Evolutionary conservation across 148 eudicot species (phyloP), one percentile per base, ranked within the genome.

Genomic region (Oxyria digyna): DNA sequence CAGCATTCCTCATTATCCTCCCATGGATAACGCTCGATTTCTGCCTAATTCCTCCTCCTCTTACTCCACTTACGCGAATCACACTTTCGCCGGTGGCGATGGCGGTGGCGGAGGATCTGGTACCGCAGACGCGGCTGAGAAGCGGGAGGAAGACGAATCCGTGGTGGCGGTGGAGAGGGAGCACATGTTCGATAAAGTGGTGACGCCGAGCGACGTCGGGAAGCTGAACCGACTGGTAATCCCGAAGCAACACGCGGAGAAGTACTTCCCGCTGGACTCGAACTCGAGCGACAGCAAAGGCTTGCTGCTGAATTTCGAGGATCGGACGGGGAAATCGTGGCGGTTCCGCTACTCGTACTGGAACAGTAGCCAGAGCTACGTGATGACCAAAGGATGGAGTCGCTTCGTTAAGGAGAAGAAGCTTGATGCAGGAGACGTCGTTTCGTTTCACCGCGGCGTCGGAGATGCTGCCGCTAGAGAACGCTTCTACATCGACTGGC

Each of bases 361-460:
- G 82, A 79, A 67, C 42, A 79, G 82, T 49, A 62, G 71, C 52
- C 79, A 76, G 23, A 69, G 72, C 73, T 73, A 73, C 24, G 72
- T 79, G 57, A 71, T 79, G 69, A 79, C 82, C 6, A 74, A 63
- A 42, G 74, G 74, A 45, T 79, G 82, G 82, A 75, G 71, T 69
- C 55, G 54, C 41, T 79, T 79, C 20, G 79, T 79, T 13, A 70
- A 72, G 71, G 73, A 69, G 57, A 79, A 76, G 74, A 43, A 50
- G 6, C 63, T 79, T 38, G 66, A 40, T 14, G 76, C 74, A 4
- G 74, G 82, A 13, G 82, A 79, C 48, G 26, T 67, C 46, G 69
- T 75, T 45, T 38, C 72, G 18, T 75, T 79, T 50, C 63, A 63
- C 9, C 62, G 74, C n/a, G 46, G 69, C 5, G 37, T 14, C 64